Conservation (phyloP, 208 protist species). For the Acanthamoeba sp. region DNA sequence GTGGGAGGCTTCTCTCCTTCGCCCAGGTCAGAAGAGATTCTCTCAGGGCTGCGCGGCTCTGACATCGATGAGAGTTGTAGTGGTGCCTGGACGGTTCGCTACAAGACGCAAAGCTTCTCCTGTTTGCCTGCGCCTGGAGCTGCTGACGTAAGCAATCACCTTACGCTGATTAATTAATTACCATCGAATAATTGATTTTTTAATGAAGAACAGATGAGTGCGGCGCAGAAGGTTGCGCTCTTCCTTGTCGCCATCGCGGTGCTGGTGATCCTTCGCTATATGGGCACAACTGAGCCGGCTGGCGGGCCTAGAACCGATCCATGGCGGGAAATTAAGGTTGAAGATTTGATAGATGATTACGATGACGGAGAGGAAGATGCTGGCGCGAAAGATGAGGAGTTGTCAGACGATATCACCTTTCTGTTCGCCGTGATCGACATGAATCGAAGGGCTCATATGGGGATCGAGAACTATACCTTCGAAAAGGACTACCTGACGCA, state of each 20-base stretch:
- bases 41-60: neutral
- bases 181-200: too few relatives aligned
- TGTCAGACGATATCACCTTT: slow-evolving; percentile 45
- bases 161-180: too few relatives aligned
- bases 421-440: slow-evolving; percentile 68
- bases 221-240: neutral
- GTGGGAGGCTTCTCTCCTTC: slow-evolving; percentile 42
- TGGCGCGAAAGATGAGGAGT: neutral
- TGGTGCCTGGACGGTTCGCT: neutral
- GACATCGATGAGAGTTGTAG: neutral
- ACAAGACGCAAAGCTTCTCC: neutral
- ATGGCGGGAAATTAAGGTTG: too few relatives aligned
- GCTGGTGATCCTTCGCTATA: too few relatives aligned
- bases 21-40: neutral
- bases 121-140: neutral
- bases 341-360: neutral
- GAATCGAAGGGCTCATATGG: slow-evolving; percentile 48
- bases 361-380: neutral
- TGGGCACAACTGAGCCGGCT: too few relatives aligned
- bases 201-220: neutral
- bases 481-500: slow-evolving; percentile 47
- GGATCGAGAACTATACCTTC: slow-evolving; percentile 73
- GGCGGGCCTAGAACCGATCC: slow-evolving; percentile 12
- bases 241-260: neutral
- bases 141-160: neutral